These are phyloP conservation scores for Narthecium ossifragum DNA, from an alignment of 106 monocot species.

Conservation along the genomic window DNA sequence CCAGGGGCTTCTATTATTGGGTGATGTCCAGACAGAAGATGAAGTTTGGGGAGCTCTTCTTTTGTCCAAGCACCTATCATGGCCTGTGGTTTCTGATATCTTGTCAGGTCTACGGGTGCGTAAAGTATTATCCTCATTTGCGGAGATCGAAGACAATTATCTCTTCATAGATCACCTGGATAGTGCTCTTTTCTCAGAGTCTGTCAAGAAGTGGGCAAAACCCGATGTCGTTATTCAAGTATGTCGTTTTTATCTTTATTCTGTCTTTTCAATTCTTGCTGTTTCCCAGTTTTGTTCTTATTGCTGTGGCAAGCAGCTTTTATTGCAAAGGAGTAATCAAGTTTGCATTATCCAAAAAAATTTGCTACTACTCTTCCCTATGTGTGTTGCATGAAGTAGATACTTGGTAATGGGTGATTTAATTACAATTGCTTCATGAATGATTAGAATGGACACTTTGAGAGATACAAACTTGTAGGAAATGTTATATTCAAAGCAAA, in stretches of 20 bases:
- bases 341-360: too few relatives aligned
- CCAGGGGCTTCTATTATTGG: slow-evolving; percentile 59
- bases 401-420: too few relatives aligned
- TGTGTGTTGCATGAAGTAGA: too few relatives aligned
- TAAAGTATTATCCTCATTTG: slow-evolving; percentile 32
- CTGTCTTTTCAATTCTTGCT: background rate
- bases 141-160: slow-evolving; percentile 28
- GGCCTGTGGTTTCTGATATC: slow-evolving; percentile 82
- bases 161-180: slow-evolving; percentile 82
- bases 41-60: slow-evolving; percentile 73
- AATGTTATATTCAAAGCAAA: too few relatives aligned
- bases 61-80: slow-evolving; percentile 64
- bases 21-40: slow-evolving; percentile 63
- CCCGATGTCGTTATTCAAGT: slow-evolving; percentile 95
- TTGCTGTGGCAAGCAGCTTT: too few relatives aligned
- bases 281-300: background rate
- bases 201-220: slow-evolving; percentile 37
- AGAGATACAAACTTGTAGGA: too few relatives aligned
- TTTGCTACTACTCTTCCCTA: too few relatives aligned
- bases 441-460: too few relatives aligned
- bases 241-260: background rate
- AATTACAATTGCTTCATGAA: too few relatives aligned
- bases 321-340: too few relatives aligned
- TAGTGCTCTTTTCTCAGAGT: slow-evolving; percentile 68
- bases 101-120: slow-evolving; percentile 73